Conservation (phyloP, 2,329 filamentous ascomycete genomes). For the Botryotinia narcissicola region DNA sequence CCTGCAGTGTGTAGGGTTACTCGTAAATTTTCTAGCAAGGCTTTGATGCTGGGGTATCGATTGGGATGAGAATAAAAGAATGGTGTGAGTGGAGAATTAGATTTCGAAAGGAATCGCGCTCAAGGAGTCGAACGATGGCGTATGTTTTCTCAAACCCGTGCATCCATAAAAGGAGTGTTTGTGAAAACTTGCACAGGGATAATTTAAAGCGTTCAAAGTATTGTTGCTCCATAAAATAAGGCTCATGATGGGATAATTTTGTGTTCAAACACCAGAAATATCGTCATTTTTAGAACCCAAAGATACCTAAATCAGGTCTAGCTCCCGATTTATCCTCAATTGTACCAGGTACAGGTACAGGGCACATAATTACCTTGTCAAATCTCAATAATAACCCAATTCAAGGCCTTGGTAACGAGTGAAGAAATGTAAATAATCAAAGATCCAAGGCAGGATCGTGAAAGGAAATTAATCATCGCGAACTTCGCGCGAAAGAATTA, state of each 20-base stretch:
- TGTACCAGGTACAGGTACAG: slow-evolving; percentile 5
- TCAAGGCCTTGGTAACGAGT: slow-evolving; percentile 13
- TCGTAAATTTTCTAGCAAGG: background rate
- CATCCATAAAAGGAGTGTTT: background rate
- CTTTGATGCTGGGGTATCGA: background rate
- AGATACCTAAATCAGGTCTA: slow-evolving; percentile 8
- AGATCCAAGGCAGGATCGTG: slow-evolving; percentile 2
- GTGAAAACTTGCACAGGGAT: slow-evolving; percentile 10
- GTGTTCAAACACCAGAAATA: background rate
- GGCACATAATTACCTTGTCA: background rate
- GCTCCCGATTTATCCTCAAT: slow-evolving; percentile 1
- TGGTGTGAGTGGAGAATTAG: background rate
- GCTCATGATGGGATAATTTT: slow-evolving; percentile 4
- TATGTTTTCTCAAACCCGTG: background rate
- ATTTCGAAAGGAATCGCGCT: slow-evolving; percentile 11
- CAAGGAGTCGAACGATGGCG: background rate
- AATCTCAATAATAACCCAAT: slow-evolving; percentile 16
- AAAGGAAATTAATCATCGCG: slow-evolving; percentile 18
- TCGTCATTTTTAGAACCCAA: background rate
- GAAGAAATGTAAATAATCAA: background rate
- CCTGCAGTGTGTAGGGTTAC: slow-evolving; percentile 10
- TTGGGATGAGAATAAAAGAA: slow-evolving; percentile 3
- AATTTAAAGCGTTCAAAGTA: background rate
- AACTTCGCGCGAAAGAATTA: slow-evolving; percentile 15
- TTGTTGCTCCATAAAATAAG: slow-evolving; percentile 3